Conservation (phyloP, 1,284 basidiomycete species). For the Malassezia sp. region DNA sequence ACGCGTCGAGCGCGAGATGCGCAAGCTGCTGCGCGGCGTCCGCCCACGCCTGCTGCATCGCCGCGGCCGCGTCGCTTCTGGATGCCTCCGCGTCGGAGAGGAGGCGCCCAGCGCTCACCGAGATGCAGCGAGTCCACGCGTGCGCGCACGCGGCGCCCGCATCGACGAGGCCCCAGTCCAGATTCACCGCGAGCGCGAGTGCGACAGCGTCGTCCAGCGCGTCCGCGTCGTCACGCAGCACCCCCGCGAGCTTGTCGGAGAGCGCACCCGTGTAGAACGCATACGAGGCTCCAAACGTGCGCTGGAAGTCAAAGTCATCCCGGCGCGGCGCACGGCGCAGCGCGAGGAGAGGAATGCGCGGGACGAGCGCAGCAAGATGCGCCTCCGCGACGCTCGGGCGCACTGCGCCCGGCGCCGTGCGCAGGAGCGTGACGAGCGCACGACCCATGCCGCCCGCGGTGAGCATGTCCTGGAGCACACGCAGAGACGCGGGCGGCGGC, state of each 20-base stretch:
- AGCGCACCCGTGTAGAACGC: background rate
- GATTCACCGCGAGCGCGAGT: background rate
- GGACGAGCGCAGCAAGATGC: background rate
- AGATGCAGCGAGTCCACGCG: constrained; percentile 7
- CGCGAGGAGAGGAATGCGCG: background rate
- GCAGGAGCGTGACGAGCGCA: background rate
- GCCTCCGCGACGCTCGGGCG: background rate
- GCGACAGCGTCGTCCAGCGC: background rate
- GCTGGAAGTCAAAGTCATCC: constrained; percentile 9
- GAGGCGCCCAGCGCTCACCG: background rate
- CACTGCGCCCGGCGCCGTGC: background rate
- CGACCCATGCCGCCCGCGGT: background rate
- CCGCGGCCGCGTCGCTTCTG: too few species aligned
- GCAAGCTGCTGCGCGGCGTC: background rate
- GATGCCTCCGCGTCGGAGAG: background rate
- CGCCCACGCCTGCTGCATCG: background rate
- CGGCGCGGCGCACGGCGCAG: constrained; percentile 8
- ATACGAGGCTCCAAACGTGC: constrained; percentile 9
- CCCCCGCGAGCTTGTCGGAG: background rate
- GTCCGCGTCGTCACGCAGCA: background rate
- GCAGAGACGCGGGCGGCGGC: background rate
- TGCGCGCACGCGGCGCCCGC: constrained; percentile 10
- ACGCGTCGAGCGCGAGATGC: background rate
- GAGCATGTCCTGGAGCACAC: too few species aligned
- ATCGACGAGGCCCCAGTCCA: constrained; percentile 11